Evolutionary conservation across 169 alveolate genomes (phyloP), one percentile per base, ranked within the genome.

Genomic region (Plasmodium gallinaceum): DNA sequence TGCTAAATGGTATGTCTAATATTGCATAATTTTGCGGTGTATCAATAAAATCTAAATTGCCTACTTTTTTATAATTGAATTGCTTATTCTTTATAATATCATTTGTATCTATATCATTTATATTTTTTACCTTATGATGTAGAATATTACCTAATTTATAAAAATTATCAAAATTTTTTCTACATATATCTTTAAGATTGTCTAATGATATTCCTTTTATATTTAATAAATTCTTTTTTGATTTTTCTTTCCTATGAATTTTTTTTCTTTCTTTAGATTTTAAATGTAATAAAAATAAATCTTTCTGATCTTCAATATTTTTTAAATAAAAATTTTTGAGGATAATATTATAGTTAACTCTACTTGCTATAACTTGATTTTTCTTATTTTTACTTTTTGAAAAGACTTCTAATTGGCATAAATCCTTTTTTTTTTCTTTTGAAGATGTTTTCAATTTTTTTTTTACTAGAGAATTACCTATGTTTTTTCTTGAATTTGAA

Each of bases 311-410:
- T 51, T 58, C 46, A 22, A 52, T 24, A 80, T 80, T 62, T 80
- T 16, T 80, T 68, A 51, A 37, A 78, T 66, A 39, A 18, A 78
- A 48, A n/a, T 78, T 68, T 48, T 78, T 78, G 45, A 51, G 26
- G 54, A 68, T 66, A 54, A 42, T 26, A 57, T 68, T 68, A 80
- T 68, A 68, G 61, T 80, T 68, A 52, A 80, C 64, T 80, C 90
- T 51, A 26, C 62, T 68, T 39, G 73, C 83, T 68, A 68, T 80
- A 61, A 80, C 85, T 62, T 80, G 71, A 43, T 52, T 66, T 64
- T 64, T 62, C 64, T 54, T 51, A n/a, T 80, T 80, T 57, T 68
- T 68, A 18, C 43, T 80, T 66, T 68, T 80, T 58, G 83, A 68
- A 16, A 68, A 52, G 8, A 20, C 66, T 52, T 80, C 83, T 71